A percentile compares a stretch with the other conserved stretches of the same genome.
Evolutionary conservation across 441 rosid genomes (phyloP).

Genomic region (Jatropha multifida): DNA sequence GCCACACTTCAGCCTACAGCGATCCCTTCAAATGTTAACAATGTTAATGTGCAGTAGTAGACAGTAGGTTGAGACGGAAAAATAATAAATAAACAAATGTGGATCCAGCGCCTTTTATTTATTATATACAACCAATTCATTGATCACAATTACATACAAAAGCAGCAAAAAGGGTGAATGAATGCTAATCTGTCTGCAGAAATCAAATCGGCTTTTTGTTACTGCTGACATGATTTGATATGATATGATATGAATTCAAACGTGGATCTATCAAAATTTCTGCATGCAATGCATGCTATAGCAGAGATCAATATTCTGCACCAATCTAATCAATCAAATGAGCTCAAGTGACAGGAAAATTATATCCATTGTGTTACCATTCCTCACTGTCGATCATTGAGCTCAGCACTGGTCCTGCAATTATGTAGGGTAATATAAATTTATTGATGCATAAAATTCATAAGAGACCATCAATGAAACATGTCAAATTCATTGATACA

Average conservation of each 20-base stretch:
- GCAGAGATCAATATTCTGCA: conserved; percentile 9
- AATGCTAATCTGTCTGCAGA: conserved; percentile 14
- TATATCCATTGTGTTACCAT: not conserved
- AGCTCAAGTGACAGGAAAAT: not conserved
- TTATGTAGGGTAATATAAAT: not conserved
- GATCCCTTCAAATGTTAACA: no score
- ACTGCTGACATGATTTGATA: not conserved
- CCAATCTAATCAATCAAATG: not conserved
- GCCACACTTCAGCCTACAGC: no score
- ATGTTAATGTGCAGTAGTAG: no score
- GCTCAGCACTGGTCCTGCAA: conserved; percentile 21
- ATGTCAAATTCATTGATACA: not conserved
- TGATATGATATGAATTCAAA: not conserved
- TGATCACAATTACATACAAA: conserved; percentile 11
- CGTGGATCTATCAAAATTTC: conserved; percentile 24
- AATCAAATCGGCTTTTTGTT: conserved; percentile 7
- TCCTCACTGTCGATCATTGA: conserved; percentile 8
- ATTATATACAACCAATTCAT: conserved; percentile 16
- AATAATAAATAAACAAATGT: not conserved
- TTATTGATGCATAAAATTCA: not conserved
- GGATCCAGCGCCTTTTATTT: not conserved
- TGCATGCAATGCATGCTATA: conserved; percentile 26
- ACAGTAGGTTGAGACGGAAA: not conserved
- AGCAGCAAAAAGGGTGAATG: conserved; percentile 3
- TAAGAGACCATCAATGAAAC: no score